Evolutionary conservation across 192 early-diverging fungal species (phyloP).

Genomic region (Umbelopsis sp.): DNA sequence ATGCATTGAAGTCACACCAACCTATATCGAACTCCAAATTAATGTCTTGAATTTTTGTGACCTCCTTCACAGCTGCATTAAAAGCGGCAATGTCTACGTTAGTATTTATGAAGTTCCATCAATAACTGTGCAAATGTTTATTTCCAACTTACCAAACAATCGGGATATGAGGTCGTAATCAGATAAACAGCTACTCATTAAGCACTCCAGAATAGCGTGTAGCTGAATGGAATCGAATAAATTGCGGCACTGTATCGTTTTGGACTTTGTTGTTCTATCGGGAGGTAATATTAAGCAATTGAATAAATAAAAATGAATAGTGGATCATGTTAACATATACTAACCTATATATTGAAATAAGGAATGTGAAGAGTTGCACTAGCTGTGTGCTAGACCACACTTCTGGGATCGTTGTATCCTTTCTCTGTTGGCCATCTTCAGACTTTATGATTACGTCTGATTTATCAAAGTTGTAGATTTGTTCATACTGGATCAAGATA

Average conservation of each 20-base stretch:
- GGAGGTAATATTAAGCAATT: neutral
- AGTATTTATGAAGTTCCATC: neutral
- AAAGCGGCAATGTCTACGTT: neutral
- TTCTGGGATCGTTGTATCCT: neutral
- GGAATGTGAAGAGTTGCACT: neutral
- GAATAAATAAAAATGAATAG: neutral
- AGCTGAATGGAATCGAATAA: conserved; percentile 34
- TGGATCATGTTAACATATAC: neutral
- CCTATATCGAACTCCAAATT: conserved; percentile 24
- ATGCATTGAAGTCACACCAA: neutral
- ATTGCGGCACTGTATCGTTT: conserved; percentile 28
- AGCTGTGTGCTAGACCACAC: neutral
- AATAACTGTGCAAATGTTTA: neutral
- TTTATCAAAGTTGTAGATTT: neutral
- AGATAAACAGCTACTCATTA: conserved; percentile 33
- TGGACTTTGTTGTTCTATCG: neutral
- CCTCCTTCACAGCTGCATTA: neutral
- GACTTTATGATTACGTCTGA: neutral
- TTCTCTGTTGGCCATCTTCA: neutral
- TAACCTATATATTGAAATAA: conserved; percentile 7
- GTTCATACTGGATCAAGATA: neutral
- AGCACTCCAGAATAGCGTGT: conserved; percentile 39
- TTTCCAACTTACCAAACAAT: conserved; percentile 6
- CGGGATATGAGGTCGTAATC: conserved; percentile 8
- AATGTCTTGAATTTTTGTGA: neutral